Conservation (phyloP, 2,329 filamentous ascomycete genomes). For the Lizonia empirigonia region DNA sequence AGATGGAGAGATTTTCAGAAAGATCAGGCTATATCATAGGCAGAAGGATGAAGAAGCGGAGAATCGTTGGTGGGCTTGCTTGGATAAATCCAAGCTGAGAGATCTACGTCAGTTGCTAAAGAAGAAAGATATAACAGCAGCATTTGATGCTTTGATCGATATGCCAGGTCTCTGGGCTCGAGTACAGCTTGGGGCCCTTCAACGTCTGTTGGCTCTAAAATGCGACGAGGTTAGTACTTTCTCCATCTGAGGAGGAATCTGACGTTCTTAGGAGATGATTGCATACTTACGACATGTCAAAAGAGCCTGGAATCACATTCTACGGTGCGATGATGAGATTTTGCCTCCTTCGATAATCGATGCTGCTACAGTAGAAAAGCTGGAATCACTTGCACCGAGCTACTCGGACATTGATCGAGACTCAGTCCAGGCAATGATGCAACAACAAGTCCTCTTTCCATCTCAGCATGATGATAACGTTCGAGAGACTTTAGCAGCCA, state of each 20-base stretch:
- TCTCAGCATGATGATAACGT: constrained; percentile 2
- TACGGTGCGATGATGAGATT: constrained; percentile 8
- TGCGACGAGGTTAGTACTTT: constrained; percentile 23
- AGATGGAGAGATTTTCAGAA: constrained; percentile 30
- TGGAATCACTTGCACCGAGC: constrained; percentile 16
- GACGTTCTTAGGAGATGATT: constrained; percentile 21
- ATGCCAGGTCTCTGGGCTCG: constrained; percentile 27
- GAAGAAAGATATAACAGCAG: constrained; percentile 8
- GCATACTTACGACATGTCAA: constrained; percentile 20
- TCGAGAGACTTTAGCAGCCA: constrained; percentile 8
- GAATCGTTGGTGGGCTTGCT: constrained; percentile 23
- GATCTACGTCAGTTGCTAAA: constrained; percentile 26
- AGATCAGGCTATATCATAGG: constrained; percentile 25
- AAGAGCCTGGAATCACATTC: constrained; percentile 14
- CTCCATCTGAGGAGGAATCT: background rate
- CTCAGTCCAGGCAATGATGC: constrained; percentile 10
- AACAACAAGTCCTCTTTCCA: constrained; percentile 15
- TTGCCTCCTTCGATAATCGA: constrained; percentile 14
- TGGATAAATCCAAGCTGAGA: constrained; percentile 27
- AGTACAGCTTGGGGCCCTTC: constrained; percentile 26
- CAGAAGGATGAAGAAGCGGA: constrained; percentile 15
- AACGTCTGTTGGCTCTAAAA: constrained; percentile 26
- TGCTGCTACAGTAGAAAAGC: constrained; percentile 10
- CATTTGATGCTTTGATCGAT: constrained; percentile 26
- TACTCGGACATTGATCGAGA: constrained; percentile 12